These are phyloP conservation scores for Penicillium sclerotiorum DNA, from an alignment of 2,329 filamentous ascomycete genomes.

Conservation along the genomic window DNA sequence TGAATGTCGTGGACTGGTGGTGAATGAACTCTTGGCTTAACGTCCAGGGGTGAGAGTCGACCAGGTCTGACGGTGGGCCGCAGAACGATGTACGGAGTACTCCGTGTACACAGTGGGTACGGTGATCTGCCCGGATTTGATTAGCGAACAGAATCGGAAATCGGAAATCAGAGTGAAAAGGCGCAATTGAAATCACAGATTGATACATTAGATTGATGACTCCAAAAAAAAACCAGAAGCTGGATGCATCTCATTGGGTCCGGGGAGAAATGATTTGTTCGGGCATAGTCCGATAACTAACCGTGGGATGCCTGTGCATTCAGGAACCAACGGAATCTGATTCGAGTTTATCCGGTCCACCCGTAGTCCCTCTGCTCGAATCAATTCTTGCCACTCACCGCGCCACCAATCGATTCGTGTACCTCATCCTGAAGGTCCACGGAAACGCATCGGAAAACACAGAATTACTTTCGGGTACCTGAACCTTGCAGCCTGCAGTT, in stretches of 20 bases:
- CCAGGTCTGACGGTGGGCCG: too few relatives aligned
- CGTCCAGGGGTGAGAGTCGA: too few relatives aligned
- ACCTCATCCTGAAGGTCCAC: neutral
- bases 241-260: neutral
- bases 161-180: too few relatives aligned
- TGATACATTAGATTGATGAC: too few relatives aligned
- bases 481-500: neutral
- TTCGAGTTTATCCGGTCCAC: neutral
- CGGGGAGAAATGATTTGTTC: neutral
- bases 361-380: neutral
- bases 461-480: neutral
- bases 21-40: too few relatives aligned
- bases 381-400: neutral
- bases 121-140: too few relatives aligned
- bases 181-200: too few relatives aligned
- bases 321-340: neutral
- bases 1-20: too few relatives aligned
- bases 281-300: neutral
- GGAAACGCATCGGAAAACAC: neutral
- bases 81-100: too few relatives aligned
- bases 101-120: too few relatives aligned
- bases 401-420: neutral
- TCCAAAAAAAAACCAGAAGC: neutral
- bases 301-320: neutral
- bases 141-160: too few relatives aligned